These are phyloP conservation scores for Durotheca rogersii DNA, from an alignment of 495 filamentous ascomycete genomes.

Conservation along the genomic window DNA sequence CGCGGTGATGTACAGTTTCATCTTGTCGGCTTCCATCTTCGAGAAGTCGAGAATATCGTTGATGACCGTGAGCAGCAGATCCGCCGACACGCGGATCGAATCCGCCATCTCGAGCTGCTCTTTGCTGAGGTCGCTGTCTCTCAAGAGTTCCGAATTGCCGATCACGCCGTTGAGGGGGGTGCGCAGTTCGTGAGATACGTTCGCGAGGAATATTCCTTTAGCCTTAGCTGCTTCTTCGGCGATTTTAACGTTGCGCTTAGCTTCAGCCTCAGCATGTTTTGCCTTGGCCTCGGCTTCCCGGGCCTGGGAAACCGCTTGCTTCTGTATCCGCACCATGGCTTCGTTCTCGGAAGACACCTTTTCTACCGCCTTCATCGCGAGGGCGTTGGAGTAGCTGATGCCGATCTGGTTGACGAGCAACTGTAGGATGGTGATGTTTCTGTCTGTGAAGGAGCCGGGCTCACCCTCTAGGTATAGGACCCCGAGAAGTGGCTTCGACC, in stretches of 20 bases:
- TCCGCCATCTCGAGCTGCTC: slow-evolving; percentile 93
- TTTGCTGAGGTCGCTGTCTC: slow-evolving; percentile 70
- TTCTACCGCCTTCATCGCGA: slow-evolving; percentile 77
- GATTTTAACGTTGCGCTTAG: slow-evolving; percentile 81
- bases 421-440: slow-evolving; percentile 81
- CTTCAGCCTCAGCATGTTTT: slow-evolving; percentile 77
- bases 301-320: slow-evolving; percentile 74
- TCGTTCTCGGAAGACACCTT: slow-evolving; percentile 79
- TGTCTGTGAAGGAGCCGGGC: slow-evolving; percentile 81
- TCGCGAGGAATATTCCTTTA: slow-evolving; percentile 90
- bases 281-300: slow-evolving; percentile 80
- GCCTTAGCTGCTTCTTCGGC: slow-evolving; percentile 90
- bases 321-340: slow-evolving; percentile 86
- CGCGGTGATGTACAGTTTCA: slow-evolving; percentile 86
- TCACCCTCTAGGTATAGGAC: slow-evolving; percentile 85
- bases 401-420: slow-evolving; percentile 86
- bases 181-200: slow-evolving; percentile 83
- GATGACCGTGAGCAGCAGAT: slow-evolving; percentile 88
- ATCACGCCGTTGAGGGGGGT: slow-evolving; percentile 89
- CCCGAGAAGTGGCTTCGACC: slow-evolving; percentile 69
- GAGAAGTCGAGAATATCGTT: slow-evolving; percentile 95
- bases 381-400: slow-evolving; percentile 83
- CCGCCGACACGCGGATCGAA: slow-evolving; percentile 85
- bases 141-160: slow-evolving; percentile 83
- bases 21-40: slow-evolving; percentile 91